Evolutionary conservation across 129 eudicot genomes (phyloP).

Genomic region (Artemisia annua): DNA sequence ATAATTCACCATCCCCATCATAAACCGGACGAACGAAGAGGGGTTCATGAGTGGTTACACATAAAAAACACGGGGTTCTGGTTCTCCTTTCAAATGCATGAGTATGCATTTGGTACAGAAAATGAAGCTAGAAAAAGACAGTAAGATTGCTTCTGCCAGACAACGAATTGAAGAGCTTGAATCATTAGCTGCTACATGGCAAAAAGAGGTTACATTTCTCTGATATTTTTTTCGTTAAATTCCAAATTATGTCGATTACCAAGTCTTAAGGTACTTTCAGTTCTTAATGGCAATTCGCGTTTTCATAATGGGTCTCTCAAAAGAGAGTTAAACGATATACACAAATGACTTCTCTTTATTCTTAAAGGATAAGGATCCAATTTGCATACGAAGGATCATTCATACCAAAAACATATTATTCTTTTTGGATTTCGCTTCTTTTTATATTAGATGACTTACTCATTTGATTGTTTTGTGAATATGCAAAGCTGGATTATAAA

Average conservation of each 20-base stretch:
- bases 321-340: constrained; percentile 4
- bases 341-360: constrained; percentile 2
- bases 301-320: not conserved
- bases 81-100: constrained; percentile 98
- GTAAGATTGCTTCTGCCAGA: constrained; percentile 72
- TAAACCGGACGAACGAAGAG: no score
- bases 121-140: constrained; percentile 86
- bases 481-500: no score
- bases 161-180: constrained; percentile 89
- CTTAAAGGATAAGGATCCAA: constrained; percentile 58
- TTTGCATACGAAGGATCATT: no score
- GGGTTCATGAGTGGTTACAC: not conserved
- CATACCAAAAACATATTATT: no score
- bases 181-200: constrained; percentile 72
- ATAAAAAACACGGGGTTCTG: constrained; percentile 84
- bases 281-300: not conserved
- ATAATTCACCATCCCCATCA: no score
- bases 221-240: not conserved
- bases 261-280: constrained; percentile 41
- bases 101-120: constrained; percentile 85
- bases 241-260: not conserved
- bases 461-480: no score
- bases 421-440: no score
- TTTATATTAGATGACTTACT: no score
- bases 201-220: constrained; percentile 68